phyloP scores from a whole-genome alignment of 2,329 filamentous ascomycete species.

The Talaromyces sp. region DNA sequence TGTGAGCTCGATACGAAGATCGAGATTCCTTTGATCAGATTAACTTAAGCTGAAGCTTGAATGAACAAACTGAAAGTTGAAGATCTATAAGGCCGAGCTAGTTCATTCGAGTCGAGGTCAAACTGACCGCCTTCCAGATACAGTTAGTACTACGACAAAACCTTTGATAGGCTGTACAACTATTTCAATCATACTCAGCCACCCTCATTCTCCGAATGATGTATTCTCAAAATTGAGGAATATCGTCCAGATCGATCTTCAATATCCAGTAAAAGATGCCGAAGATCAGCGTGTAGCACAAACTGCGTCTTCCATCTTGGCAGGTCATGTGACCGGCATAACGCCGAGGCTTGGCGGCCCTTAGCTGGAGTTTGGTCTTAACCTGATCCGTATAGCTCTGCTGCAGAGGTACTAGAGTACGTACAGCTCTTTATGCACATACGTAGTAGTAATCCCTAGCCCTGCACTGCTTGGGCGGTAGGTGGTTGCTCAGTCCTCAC shows the following conservation, averaged over 20 bases:
- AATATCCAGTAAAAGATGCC: neutral
- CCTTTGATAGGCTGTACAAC: neutral
- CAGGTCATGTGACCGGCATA: neutral
- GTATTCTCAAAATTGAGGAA: neutral
- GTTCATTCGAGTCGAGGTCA: neutral
- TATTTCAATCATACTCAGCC: neutral
- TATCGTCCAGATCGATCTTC: neutral
- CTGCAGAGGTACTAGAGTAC: neutral
- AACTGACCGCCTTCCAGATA: neutral
- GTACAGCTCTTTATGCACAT: neutral
- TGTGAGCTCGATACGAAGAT: neutral
- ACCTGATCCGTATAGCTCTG: conserved; percentile 1
- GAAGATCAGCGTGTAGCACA: neutral
- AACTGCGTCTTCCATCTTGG: neutral
- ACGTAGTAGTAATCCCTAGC: neutral
- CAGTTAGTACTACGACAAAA: neutral
- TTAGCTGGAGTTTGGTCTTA: neutral
- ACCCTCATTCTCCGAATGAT: neutral
- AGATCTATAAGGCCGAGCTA: neutral
- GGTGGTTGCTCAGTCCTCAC: neutral
- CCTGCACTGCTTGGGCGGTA: neutral
- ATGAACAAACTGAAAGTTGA: neutral
- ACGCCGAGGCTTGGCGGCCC: neutral
- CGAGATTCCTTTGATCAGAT: neutral
- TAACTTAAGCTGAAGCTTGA: neutral